Evolutionary conservation across 805 yeast species (phyloP).

Genomic region (Teunomyces gatunensis): DNA sequence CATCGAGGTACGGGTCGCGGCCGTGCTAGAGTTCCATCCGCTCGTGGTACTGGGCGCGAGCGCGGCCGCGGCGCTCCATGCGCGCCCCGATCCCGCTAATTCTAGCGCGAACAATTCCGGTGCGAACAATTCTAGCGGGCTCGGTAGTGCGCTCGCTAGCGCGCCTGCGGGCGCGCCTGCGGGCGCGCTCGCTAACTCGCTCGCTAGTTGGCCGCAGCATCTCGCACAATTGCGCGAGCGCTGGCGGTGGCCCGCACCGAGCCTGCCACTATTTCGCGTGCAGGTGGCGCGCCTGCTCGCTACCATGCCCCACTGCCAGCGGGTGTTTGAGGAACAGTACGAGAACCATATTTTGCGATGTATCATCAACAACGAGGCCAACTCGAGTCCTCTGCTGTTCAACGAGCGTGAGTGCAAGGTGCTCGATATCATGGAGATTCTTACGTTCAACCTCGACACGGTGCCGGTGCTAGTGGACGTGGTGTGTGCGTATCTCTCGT

Average conservation of each 20-base stretch:
- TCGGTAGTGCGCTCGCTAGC: too few species aligned
- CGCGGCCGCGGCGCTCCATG: background rate
- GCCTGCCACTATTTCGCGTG: background rate
- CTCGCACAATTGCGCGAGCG: background rate
- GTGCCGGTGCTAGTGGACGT: background rate
- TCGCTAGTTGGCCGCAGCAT: background rate
- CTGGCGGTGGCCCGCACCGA: background rate
- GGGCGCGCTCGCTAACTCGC: too few species aligned
- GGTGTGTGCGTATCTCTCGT: background rate
- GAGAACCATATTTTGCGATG: constrained; percentile 14
- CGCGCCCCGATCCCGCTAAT: background rate
- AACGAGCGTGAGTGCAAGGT: constrained; percentile 14
- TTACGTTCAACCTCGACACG: constrained; percentile 15
- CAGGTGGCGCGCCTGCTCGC: background rate
- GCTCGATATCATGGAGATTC: constrained; percentile 15
- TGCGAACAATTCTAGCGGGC: too few species aligned
- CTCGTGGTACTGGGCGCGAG: background rate
- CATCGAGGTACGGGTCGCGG: background rate
- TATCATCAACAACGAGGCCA: constrained; percentile 13
- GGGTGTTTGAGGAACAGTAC: constrained; percentile 6
- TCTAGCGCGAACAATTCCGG: too few species aligned
- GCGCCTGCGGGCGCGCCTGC: too few species aligned
- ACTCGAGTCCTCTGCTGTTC: constrained; percentile 13
- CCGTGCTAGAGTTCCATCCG: background rate
- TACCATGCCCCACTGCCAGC: background rate